Conservation (phyloP, 306 rosid species). For the Ceratonia siliqua region DNA sequence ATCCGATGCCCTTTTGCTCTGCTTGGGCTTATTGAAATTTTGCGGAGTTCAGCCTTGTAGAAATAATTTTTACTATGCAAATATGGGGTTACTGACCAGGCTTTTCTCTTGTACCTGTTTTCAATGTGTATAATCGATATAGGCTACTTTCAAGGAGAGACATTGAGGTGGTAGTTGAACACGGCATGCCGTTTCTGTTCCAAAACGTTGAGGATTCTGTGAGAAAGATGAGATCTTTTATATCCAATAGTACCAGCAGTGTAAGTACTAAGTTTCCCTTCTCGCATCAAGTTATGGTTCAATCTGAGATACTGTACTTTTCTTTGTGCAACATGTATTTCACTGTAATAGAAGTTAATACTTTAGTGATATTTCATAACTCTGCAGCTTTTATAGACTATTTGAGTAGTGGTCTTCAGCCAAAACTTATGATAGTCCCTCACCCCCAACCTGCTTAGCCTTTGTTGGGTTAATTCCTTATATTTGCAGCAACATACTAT, state of each 20-base stretch:
- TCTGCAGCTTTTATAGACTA: not conserved
- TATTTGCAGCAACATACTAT: not conserved
- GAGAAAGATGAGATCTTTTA: constrained; percentile 56
- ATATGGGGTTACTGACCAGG: not conserved
- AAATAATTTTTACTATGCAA: not conserved
- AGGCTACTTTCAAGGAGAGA: constrained; percentile 80
- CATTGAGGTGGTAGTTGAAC: constrained; percentile 57
- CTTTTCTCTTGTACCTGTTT: not conserved
- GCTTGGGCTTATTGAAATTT: not conserved
- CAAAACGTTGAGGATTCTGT: constrained; percentile 47
- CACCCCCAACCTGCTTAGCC: not conserved
- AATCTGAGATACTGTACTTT: too few species aligned
- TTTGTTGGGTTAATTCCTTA: not conserved
- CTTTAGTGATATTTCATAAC: not conserved
- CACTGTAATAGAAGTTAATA: not conserved
- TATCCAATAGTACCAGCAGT: constrained; percentile 38
- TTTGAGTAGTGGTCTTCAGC: not conserved
- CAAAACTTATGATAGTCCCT: not conserved
- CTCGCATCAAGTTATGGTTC: not conserved
- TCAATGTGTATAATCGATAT: not conserved
- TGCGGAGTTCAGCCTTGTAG: not conserved
- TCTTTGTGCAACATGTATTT: too few species aligned
- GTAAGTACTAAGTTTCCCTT: constrained; percentile 45
- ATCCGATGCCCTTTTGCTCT: not conserved
- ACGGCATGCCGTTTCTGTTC: constrained; percentile 66